A percentile compares a stretch with the other conserved stretches of the same genome.
Evolutionary conservation across 768 basidiomycete species (phyloP).

Genomic region (Pholiota molesta): DNA sequence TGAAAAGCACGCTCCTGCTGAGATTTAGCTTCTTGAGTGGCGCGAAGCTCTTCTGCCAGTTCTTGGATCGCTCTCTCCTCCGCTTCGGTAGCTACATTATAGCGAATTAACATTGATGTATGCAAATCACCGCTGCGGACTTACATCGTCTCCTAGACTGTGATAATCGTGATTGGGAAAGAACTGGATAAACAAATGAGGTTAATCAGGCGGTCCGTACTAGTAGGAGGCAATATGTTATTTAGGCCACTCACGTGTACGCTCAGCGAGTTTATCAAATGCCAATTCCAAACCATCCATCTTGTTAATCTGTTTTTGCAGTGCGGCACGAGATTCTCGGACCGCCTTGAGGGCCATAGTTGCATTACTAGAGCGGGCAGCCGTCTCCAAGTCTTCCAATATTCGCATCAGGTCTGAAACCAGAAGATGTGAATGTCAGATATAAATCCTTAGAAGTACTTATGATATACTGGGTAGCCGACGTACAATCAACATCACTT

Average conservation of each 20-base stretch:
- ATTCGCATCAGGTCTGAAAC: conserved; percentile 58
- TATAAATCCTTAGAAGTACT: conserved; percentile 5
- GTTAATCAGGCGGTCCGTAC: conserved; percentile 7
- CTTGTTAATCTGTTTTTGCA: conserved; percentile 72
- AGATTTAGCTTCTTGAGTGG: conserved; percentile 55
- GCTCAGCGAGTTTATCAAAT: conserved; percentile 87
- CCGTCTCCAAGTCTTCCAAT: conserved; percentile 67
- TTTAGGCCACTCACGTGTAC: conserved; percentile 61
- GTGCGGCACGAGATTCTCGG: conserved; percentile 55
- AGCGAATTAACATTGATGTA: conserved; percentile 6
- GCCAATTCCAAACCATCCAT: conserved; percentile 82
- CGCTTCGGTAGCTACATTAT: conserved; percentile 62
- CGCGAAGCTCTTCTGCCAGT: conserved; percentile 66
- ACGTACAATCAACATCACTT: conserved; percentile 74
- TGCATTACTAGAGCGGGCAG: conserved; percentile 49
- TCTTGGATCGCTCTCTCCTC: conserved; percentile 78
- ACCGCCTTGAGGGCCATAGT: conserved; percentile 55
- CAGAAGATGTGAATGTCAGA: conserved; percentile 13
- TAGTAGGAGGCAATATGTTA: background rate
- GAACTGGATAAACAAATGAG: conserved; percentile 46
- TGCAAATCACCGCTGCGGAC: conserved; percentile 28
- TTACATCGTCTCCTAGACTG: conserved; percentile 72
- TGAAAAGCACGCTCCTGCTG: conserved; percentile 61
- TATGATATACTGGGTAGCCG: background rate
- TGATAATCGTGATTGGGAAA: conserved; percentile 74